Evolutionary conservation across 441 rosid species (phyloP).

Genomic region (Arabidopsis lyrata): DNA sequence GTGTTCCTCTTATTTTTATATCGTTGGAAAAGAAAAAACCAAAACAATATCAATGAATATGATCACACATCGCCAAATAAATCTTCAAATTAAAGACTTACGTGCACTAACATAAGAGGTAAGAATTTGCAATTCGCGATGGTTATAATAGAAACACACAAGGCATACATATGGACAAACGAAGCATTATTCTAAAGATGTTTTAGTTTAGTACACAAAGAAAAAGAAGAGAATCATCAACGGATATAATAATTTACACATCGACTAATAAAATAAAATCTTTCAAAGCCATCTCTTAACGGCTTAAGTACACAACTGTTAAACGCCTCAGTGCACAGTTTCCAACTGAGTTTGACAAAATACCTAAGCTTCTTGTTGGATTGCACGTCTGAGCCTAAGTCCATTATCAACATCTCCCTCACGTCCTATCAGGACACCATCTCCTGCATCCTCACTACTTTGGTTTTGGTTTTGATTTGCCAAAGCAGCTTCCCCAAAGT

Average conservation of each 20-base stretch:
- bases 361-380: constrained; percentile 50
- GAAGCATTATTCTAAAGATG: constrained; percentile 21
- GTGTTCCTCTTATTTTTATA: too few relatives aligned
- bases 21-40: too few relatives aligned
- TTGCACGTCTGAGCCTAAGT: constrained; percentile 62
- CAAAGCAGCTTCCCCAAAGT: constrained; percentile 66
- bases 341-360: background rate
- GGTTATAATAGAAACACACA: background rate
- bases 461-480: constrained; percentile 26
- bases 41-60: too few relatives aligned
- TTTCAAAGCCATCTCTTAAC: constrained; percentile 22
- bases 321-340: constrained; percentile 7
- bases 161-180: constrained; percentile 20
- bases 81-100: background rate
- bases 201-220: constrained; percentile 8
- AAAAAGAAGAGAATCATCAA: background rate
- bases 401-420: constrained; percentile 66
- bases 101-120: background rate
- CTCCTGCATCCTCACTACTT: constrained; percentile 32
- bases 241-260: constrained; percentile 41
- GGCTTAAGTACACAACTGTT: constrained; percentile 33
- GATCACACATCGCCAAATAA: constrained; percentile 25
- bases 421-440: constrained; percentile 44
- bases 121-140: background rate
- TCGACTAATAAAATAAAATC: constrained; percentile 17